Conservation (phyloP, 208 protist genomes). For the Leishmania turanica region DNA sequence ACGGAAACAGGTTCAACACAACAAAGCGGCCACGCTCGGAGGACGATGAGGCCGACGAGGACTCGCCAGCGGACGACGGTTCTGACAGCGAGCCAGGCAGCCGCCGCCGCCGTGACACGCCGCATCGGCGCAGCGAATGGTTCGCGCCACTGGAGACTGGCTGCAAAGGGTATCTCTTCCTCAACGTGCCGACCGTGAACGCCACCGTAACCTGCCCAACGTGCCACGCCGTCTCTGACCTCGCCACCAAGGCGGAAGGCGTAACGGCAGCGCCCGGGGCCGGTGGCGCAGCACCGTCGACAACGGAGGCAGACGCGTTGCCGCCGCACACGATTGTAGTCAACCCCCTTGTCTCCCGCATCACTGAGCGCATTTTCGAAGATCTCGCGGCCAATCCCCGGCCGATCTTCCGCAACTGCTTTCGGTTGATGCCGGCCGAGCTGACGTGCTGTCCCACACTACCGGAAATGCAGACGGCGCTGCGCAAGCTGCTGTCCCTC, state of each 20-base stretch:
- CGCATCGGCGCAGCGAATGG: slow-evolving; percentile 38
- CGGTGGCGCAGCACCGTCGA: neutral
- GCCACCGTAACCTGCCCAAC: slow-evolving; percentile 31
- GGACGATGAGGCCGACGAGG: slow-evolving; percentile 10
- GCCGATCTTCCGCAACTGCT: slow-evolving; percentile 76
- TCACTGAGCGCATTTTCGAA: slow-evolving; percentile 77
- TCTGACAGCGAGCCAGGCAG: slow-evolving; percentile 7
- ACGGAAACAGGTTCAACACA: slow-evolving; percentile 27
- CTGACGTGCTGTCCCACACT: slow-evolving; percentile 85
- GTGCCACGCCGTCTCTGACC: slow-evolving; percentile 22
- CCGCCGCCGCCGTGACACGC: slow-evolving; percentile 1
- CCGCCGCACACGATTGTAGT: slow-evolving; percentile 65
- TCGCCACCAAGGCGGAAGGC: neutral
- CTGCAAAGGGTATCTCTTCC: slow-evolving; percentile 72
- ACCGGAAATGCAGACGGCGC: slow-evolving; percentile 66
- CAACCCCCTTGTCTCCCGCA: slow-evolving; percentile 71
- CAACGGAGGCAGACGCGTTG: slow-evolving; percentile 7
- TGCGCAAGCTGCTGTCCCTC: slow-evolving; percentile 45
- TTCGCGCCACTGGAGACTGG: slow-evolving; percentile 60
- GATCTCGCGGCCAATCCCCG: slow-evolving; percentile 58
- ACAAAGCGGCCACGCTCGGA: slow-evolving; percentile 16
- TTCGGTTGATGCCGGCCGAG: slow-evolving; percentile 78
- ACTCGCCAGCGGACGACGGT: slow-evolving; percentile 12
- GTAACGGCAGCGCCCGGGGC: neutral
- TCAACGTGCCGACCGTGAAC: slow-evolving; percentile 50